These are phyloP conservation scores for Coix lacrymajobi DNA, from an alignment of 176 grass and related monocot species.

Conservation along the genomic window DNA sequence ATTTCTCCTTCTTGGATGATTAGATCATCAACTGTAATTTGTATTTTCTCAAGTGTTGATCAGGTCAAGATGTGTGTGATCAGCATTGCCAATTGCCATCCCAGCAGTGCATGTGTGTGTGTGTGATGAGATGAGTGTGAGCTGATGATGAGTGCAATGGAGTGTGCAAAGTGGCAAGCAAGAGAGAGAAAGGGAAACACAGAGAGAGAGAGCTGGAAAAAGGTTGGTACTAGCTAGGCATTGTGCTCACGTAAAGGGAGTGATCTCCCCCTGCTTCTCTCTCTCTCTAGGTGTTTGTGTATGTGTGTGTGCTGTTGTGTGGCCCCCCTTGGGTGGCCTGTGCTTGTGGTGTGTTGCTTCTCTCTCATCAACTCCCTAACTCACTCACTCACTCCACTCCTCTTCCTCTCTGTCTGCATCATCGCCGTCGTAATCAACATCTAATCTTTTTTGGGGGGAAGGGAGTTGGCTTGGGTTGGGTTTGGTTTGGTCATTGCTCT, in stretches of 20 bases:
- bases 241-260: slow-evolving; percentile 73
- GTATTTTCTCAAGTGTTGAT: neutral
- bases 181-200: neutral
- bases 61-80: neutral
- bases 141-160: slow-evolving; percentile 36
- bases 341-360: neutral
- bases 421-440: slow-evolving; percentile 19
- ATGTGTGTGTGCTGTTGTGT: slow-evolving; percentile 20
- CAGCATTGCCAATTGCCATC: neutral
- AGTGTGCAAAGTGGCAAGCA: slow-evolving; percentile 41
- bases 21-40: neutral
- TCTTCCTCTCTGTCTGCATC: neutral
- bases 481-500: slow-evolving; percentile 38
- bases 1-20: neutral
- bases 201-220: slow-evolving; percentile 25
- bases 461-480: slow-evolving; percentile 30
- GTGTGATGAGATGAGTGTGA: slow-evolving; percentile 23
- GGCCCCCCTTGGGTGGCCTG: neutral
- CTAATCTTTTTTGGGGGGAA: neutral
- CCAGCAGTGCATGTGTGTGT: neutral
- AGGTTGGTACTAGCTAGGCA: slow-evolving; percentile 24
- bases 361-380: neutral
- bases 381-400: neutral
- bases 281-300: neutral
- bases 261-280: neutral